Conservation (phyloP, 495 filamentous ascomycete genomes). For the Penicillium arizonense region DNA sequence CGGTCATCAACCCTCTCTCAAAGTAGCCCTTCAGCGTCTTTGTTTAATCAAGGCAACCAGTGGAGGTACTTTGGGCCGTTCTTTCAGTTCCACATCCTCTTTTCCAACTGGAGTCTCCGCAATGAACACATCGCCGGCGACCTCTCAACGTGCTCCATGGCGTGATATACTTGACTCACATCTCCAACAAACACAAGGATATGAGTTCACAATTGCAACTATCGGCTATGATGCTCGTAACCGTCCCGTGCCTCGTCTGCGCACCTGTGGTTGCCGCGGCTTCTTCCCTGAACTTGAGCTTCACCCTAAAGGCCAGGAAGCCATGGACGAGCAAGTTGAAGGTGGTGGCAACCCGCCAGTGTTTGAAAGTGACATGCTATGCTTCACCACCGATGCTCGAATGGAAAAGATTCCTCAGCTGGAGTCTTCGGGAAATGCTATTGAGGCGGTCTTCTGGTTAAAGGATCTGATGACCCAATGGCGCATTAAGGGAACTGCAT, state of each 20-base stretch:
- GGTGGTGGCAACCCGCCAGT: constrained; percentile 57
- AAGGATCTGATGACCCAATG: constrained; percentile 72
- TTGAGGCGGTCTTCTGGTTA: constrained; percentile 86
- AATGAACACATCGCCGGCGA: background rate
- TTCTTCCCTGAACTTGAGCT: constrained; percentile 65
- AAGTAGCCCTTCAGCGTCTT: background rate
- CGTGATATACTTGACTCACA: constrained; percentile 63
- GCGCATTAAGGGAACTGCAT: constrained; percentile 77
- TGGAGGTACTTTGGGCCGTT: background rate
- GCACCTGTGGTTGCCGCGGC: constrained; percentile 76
- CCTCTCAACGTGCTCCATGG: constrained; percentile 57
- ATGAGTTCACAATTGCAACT: constrained; percentile 73
- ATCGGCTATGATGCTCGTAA: constrained; percentile 44
- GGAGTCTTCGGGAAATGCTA: constrained; percentile 50
- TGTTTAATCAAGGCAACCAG: background rate
- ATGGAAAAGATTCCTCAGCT: constrained; percentile 81
- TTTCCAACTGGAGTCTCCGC: background rate
- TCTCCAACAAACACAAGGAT: constrained; percentile 54
- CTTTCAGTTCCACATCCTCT: background rate
- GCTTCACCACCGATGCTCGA: constrained; percentile 83
- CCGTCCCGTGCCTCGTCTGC: constrained; percentile 54
- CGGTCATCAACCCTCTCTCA: background rate
- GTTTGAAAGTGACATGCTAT: constrained; percentile 72
- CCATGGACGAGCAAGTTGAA: constrained; percentile 57
- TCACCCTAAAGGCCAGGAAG: constrained; percentile 53